Evolutionary conservation across 108 stramenopile genomes (phyloP).

Genomic region (Skeletonema potamos): DNA sequence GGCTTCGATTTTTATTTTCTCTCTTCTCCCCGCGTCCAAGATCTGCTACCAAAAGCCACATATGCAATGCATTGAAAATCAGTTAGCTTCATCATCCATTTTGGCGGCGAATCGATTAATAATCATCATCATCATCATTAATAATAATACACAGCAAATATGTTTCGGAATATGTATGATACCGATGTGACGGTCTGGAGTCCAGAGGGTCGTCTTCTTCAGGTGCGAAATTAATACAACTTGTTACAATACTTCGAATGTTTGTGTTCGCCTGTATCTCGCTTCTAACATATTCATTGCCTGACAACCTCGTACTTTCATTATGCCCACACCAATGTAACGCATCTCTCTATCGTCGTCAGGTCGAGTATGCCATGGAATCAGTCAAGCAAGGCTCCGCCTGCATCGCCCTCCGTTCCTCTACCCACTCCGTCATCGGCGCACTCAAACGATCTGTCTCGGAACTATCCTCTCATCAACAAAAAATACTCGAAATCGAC

Average conservation of each 20-base stretch:
- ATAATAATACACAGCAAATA: slow-evolving; percentile 33
- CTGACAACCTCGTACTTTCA: background rate
- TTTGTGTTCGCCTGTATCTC: background rate
- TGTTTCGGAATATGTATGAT: slow-evolving; percentile 99
- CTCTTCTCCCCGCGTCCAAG: background rate
- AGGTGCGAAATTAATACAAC: slow-evolving; percentile 60
- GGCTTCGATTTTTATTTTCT: background rate
- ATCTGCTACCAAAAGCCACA: background rate
- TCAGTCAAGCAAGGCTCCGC: slow-evolving; percentile 98
- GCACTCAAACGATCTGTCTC: slow-evolving; percentile 95
- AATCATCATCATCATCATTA: background rate
- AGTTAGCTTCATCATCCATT: background rate
- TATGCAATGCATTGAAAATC: background rate
- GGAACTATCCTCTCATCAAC: slow-evolving; percentile 94
- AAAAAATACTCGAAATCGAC: slow-evolving; percentile 97
- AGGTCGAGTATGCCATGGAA: slow-evolving; percentile 99
- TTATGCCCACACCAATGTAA: background rate
- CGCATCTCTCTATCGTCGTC: background rate
- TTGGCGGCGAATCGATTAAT: no score
- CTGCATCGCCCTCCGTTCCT: slow-evolving; percentile 89
- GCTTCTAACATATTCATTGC: background rate
- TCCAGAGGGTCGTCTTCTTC: slow-evolving; percentile 98
- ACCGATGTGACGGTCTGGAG: slow-evolving; percentile 99
- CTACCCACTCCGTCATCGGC: slow-evolving; percentile 89
- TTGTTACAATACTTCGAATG: background rate